phyloP scores from a whole-genome alignment of 768 basidiomycete species.

The Boletus subparvulus region DNA sequence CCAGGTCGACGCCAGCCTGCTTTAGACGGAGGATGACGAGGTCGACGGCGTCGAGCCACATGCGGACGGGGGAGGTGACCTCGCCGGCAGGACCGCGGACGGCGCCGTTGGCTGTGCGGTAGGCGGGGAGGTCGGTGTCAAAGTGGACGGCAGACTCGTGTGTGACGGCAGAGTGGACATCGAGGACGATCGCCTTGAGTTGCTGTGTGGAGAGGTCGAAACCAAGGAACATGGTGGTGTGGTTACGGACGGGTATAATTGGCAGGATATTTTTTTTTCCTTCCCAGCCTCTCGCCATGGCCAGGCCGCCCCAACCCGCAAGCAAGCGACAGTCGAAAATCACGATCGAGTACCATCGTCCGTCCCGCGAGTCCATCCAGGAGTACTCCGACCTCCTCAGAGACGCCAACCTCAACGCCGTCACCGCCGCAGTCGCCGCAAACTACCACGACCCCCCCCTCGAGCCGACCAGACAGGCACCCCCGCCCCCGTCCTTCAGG shows the following conservation, averaged over 20 bases:
- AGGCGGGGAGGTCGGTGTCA: conserved; percentile 1
- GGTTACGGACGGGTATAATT: no score
- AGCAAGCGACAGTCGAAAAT: conserved; percentile 46
- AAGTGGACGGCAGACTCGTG: not conserved
- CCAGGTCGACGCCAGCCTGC: not conserved
- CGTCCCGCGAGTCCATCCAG: conserved; percentile 71
- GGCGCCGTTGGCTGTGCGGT: not conserved
- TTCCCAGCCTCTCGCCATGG: conserved; percentile 29
- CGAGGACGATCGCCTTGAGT: not conserved
- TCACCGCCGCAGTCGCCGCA: conserved; percentile 35
- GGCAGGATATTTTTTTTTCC: no score
- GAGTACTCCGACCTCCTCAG: conserved; percentile 74
- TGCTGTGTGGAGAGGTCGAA: conserved; percentile 8
- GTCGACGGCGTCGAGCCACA: conserved; percentile 12
- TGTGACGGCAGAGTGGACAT: not conserved
- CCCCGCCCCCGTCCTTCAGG: conserved; percentile 36
- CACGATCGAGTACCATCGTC: conserved; percentile 74
- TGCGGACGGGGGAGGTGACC: conserved; percentile 2
- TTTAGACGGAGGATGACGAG: not conserved
- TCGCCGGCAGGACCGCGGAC: not conserved
- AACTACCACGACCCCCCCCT: conserved; percentile 37
- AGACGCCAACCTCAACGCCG: conserved; percentile 40
- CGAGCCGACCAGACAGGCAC: conserved; percentile 44
- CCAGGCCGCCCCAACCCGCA: conserved; percentile 13
- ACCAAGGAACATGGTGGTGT: not conserved